Evolutionary conservation across 164 flowering plant genomes (phyloP).

Genomic region (Pachysandra terminalis): DNA sequence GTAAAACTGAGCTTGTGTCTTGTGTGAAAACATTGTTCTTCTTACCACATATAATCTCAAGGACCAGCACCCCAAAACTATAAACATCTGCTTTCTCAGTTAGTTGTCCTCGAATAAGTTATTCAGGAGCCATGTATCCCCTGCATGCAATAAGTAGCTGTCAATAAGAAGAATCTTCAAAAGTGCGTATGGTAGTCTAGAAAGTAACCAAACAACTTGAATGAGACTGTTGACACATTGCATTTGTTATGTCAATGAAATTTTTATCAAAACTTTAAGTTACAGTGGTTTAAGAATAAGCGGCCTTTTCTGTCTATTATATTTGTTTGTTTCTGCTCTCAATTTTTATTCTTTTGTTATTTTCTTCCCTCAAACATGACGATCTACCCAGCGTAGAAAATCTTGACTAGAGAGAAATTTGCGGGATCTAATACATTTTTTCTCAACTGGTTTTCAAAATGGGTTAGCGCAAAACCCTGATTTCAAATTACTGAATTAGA

Average conservation of each 20-base stretch:
- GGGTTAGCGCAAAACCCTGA: too few relatives aligned
- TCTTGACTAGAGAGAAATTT: too few relatives aligned
- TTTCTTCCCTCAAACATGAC: neutral
- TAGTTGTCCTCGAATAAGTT: conserved; percentile 60
- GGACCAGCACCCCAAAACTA: conserved; percentile 59
- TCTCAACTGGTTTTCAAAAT: too few relatives aligned
- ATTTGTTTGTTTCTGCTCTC: neutral
- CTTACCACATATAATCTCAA: conserved; percentile 50
- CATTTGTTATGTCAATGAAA: neutral
- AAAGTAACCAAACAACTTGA: neutral
- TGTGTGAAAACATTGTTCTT: conserved; percentile 38
- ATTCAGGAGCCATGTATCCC: conserved; percentile 81
- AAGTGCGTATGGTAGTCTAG: neutral
- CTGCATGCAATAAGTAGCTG: conserved; percentile 31
- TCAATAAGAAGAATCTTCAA: neutral
- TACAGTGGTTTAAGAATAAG: neutral
- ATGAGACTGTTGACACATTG: neutral
- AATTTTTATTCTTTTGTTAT: too few relatives aligned
- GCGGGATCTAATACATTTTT: too few relatives aligned
- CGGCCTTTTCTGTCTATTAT: too few relatives aligned
- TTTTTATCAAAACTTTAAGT: neutral
- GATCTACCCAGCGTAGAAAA: too few relatives aligned
- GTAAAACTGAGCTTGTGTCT: conserved; percentile 41
- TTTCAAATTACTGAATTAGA: neutral
- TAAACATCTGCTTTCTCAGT: conserved; percentile 71